Conservation (phyloP, 306 rosid genomes). For the Casuarina glauca region DNA sequence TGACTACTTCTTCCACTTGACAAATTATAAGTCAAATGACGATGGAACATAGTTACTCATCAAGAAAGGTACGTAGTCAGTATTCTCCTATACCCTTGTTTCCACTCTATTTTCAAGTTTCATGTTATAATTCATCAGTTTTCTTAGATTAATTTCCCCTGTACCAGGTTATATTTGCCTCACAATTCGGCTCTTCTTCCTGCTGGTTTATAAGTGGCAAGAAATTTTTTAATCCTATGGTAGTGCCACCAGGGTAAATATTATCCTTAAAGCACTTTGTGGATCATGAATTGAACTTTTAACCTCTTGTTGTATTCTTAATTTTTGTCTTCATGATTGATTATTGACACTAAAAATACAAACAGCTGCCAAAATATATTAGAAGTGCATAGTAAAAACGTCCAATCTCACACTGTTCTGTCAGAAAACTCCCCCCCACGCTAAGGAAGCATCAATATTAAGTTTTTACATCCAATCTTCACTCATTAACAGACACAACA, state of each 20-base stretch:
- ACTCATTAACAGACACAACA: not conserved
- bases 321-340: not conserved
- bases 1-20: not conserved
- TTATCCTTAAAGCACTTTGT: not conserved
- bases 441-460: slow-evolving; percentile 10
- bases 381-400: slow-evolving; percentile 2
- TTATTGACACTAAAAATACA: not conserved
- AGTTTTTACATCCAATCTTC: slow-evolving; percentile 1
- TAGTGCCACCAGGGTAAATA: not conserved
- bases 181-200: not conserved
- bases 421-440: slow-evolving; percentile 15
- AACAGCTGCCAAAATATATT: not conserved
- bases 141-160: not conserved
- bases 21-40: not conserved
- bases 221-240: not conserved
- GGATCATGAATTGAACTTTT: slow-evolving; percentile 6
- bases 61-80: not conserved
- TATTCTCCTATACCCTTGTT: not conserved
- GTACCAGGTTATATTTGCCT: not conserved
- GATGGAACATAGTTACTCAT: not conserved
- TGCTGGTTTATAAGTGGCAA: not conserved
- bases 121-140: not conserved
- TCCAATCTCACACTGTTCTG: slow-evolving; percentile 3
- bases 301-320: slow-evolving; percentile 6
- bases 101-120: not conserved